These are phyloP conservation scores for Penicillium maclennaniae DNA, from an alignment of 495 filamentous ascomycete genomes.

Conservation along the genomic window DNA sequence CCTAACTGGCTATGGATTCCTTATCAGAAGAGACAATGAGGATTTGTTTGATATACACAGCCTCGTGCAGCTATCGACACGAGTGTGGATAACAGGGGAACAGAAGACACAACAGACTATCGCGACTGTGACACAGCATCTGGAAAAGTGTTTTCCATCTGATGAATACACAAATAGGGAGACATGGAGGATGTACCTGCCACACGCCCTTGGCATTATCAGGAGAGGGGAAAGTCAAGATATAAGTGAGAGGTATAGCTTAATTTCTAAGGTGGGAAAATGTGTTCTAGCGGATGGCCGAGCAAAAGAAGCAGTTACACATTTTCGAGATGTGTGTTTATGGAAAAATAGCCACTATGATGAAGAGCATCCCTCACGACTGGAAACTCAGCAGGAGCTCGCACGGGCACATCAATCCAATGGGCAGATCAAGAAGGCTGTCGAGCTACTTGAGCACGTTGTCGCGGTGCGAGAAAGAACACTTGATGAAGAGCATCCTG, in stretches of 20 bases:
- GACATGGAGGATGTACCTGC: conserved; percentile 31
- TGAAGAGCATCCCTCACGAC: conserved; percentile 27
- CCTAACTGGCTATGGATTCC: conserved; percentile 26
- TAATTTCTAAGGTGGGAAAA: conserved; percentile 14
- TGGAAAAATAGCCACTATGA: conserved; percentile 14
- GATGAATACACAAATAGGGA: conserved; percentile 25
- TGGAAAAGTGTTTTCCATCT: conserved; percentile 29
- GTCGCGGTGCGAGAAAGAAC: conserved; percentile 20
- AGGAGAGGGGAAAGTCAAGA: conserved; percentile 6
- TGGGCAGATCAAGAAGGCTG: conserved; percentile 27
- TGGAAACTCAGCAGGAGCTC: conserved; percentile 2
- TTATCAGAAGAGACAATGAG: conserved; percentile 13
- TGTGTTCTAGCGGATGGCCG: conserved; percentile 18
- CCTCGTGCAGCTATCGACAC: conserved; percentile 44
- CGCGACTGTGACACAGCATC: conserved; percentile 13
- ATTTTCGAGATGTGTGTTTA: conserved; percentile 13
- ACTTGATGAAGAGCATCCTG: too few relatives aligned
- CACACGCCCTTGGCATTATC: conserved; percentile 23
- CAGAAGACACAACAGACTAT: conserved; percentile 5
- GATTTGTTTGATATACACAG: conserved; percentile 37
- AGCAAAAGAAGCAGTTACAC: conserved; percentile 28
- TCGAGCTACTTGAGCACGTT: conserved; percentile 26
- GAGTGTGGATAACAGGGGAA: conserved; percentile 26
- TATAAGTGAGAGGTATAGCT: conserved; percentile 8
- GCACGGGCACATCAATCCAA: too few relatives aligned